These are phyloP conservation scores for Hyphodiscus sp. DNA, from an alignment of 2,329 filamentous ascomycete genomes.

Conservation along the genomic window DNA sequence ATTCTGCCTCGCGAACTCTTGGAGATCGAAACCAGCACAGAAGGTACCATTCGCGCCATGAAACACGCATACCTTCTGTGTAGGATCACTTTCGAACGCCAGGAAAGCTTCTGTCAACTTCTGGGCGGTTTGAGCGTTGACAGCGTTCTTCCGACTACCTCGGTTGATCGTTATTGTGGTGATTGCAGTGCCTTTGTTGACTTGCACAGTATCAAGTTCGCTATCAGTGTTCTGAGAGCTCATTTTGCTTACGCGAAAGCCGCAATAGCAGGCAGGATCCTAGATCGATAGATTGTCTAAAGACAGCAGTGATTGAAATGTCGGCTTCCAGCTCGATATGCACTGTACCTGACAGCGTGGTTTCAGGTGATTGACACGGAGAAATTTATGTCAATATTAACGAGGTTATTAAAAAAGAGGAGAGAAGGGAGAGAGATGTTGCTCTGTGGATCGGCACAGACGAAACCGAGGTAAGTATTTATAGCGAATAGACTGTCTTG, in stretches of 20 bases:
- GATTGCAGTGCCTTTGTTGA: slow-evolving; percentile 33
- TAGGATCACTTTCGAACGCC: slow-evolving; percentile 41
- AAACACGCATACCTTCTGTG: slow-evolving; percentile 47
- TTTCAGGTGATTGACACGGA: too few relatives aligned
- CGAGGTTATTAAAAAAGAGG: too few relatives aligned
- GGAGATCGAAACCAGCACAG: slow-evolving; percentile 47
- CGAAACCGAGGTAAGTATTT: too few relatives aligned
- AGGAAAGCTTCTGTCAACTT: slow-evolving; percentile 42
- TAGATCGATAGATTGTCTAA: too few relatives aligned
- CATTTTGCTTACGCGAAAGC: neutral
- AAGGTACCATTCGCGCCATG: slow-evolving; percentile 42
- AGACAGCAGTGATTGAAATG: too few relatives aligned
- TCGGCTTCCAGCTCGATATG: too few relatives aligned
- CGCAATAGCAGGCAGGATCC: neutral
- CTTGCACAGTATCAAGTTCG: slow-evolving; percentile 1
- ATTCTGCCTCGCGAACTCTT: slow-evolving; percentile 32
- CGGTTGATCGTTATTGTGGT: slow-evolving; percentile 50
- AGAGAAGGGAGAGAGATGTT: too few relatives aligned
- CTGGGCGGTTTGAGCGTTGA: slow-evolving; percentile 41
- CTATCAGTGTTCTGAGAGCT: neutral
- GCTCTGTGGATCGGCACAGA: too few relatives aligned
- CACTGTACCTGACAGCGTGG: too few relatives aligned
- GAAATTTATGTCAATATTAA: too few relatives aligned
- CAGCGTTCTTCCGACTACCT: slow-evolving; percentile 43
- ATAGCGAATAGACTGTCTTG: too few relatives aligned